Base-by-base conservation (phyloP, 768 basidiomycete species). In the Pulveroboletus sp. region DNA sequence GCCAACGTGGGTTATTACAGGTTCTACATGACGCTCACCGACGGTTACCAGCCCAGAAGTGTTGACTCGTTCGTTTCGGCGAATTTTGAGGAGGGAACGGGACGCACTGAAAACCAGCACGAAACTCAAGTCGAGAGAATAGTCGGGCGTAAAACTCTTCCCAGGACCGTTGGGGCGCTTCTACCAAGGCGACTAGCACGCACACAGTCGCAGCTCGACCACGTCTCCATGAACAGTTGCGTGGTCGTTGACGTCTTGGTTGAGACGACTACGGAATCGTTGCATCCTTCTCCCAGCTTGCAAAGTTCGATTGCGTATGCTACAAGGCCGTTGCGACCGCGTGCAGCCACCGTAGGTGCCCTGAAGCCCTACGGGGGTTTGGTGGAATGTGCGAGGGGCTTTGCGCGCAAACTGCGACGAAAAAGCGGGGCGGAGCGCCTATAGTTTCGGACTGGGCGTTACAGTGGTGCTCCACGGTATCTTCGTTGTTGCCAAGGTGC, bases 111-210 rank as follows among this genome's bases (percentile, higher is more conserved):
- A 51, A 76, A 79, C 46, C 65, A 67, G 44, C 76, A 75, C 47
- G 76, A 79, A 38, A 78, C 76, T 8, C 74, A 72, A 44, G 69
- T 82, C 53, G 71, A 76, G 38, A 73, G 72, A 44, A 77, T 79
- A 56, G 69, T 65, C 7, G 73, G 72, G 3, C 73, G 71, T 31
- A 68, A 68, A 54, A 73, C 67, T 41, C 64, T 79, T 36, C 71
- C 76, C 3, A 71, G 70, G 43, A 71, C 73, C 14, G 56, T 78
- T 17, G 69, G 69, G 39, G 60, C 67, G 13, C 57, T 80, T 24
- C 58, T 80, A 46, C 73, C 78, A n/a, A 68, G 77, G 35, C 67
- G 76, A 17, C 65, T 78, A 36, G 72, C 69, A 47, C 73, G 77
- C 28, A 65, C 75, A 1, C 67, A 66, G 42, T 77, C 77, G 4